Percentiles rank a stretch among this genome's conserved stretches.
phyloP scores from a whole-genome alignment of 345 rosid genomes.

The Ceriops zippeliana region DNA sequence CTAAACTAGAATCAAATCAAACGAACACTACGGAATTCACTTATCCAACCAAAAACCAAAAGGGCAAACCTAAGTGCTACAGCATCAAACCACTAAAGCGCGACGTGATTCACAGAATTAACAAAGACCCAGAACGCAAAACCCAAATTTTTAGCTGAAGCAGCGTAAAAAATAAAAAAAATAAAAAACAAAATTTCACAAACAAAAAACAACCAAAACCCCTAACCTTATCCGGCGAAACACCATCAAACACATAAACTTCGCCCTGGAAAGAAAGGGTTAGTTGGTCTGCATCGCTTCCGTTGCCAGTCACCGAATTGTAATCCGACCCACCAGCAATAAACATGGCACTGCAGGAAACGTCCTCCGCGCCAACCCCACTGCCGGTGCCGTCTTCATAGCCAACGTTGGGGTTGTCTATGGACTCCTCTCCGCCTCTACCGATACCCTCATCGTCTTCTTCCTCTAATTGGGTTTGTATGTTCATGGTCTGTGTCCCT shows the following conservation, averaged over 20 bases:
- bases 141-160: not conserved
- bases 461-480: conserved; percentile 17
- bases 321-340: conserved; percentile 21
- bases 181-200: too few relatives aligned
- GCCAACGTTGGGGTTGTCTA: conserved; percentile 28
- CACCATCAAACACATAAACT: conserved; percentile 48
- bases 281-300: conserved; percentile 30
- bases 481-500: conserved; percentile 18
- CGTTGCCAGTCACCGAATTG: conserved; percentile 15
- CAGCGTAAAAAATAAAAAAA: not conserved
- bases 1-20: not conserved
- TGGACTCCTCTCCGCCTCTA: conserved; percentile 32
- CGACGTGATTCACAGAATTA: conserved; percentile 6
- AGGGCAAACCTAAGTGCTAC: not conserved
- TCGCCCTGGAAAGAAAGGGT: conserved; percentile 51
- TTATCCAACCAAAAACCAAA: not conserved
- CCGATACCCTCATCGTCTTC: conserved; percentile 20
- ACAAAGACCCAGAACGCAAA: conserved; percentile 10
- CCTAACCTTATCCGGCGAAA: conserved; percentile 43
- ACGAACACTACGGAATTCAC: not conserved
- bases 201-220: not conserved
- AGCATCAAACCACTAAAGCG: not conserved
- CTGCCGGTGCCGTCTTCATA: conserved; percentile 23
- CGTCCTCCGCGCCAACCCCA: conserved; percentile 20
- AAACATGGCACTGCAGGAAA: conserved; percentile 14